Base-by-base conservation (phyloP, 805 yeast species). In the Schwanniomyces occidentalis region DNA sequence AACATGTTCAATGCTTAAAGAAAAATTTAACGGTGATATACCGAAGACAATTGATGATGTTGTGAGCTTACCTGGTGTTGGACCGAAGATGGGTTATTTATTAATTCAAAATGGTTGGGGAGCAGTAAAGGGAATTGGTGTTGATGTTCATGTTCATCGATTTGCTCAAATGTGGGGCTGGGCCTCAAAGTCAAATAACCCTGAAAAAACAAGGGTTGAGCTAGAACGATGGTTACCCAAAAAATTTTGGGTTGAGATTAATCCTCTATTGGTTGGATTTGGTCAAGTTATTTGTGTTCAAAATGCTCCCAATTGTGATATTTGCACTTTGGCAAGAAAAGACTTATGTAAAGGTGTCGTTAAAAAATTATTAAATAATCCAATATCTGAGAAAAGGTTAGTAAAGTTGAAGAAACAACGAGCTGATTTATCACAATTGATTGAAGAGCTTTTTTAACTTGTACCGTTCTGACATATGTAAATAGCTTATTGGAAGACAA, bases 81-180 rank as follows among this genome's bases (percentile, higher is more conserved):
- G 98, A 0, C 96, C 96, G 6, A 90, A 90, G 56, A 90, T 90
- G 98, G 95, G 95, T 0, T 84, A 76, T 54, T 61, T 90, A 24
- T 70, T 90, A 2, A 63, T 88, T 39, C 95, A 88, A 49, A 75
- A 78, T 25, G 95, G 93, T 0, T 89, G 96, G 96, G 65, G 70
- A 26, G 65, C 81, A 39, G 80, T 72, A 34, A 64, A 69, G 9
- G 97, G 97, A 0, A 86, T 90, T n/a, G 96, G 97, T 6, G 96
- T 90, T 8, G 98, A 90, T 54, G 90, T 87, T 3, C 98, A 90
- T 57, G 78, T 90, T 34, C 90, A 85, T 48, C 65, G 98, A 34
- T 63, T 89, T 40, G 79, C 89, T 0, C 79, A 77, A 38, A 73
- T 83, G 78, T 88, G 89, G 84, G 71, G 74, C 19, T 89, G 96